phyloP scores from a whole-genome alignment of 1,284 basidiomycete genomes.

The Clitocybe nebularis region DNA sequence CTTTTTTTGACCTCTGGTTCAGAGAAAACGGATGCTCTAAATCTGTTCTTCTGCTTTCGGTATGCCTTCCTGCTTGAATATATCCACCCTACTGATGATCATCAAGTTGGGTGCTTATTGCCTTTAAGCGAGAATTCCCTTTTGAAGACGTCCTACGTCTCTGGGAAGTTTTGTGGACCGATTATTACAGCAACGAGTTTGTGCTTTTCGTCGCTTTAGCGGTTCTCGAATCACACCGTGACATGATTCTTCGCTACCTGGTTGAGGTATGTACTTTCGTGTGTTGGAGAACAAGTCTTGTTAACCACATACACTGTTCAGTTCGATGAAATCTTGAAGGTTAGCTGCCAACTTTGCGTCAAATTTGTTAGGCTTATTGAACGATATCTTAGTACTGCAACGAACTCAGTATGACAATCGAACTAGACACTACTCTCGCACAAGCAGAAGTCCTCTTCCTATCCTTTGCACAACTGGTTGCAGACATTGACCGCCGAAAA shows the following conservation, averaged over 20 bases:
- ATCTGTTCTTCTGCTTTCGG: slow-evolving; percentile 98
- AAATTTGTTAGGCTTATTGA: slow-evolving; percentile 7
- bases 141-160: slow-evolving; percentile 86
- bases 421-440: slow-evolving; percentile 85
- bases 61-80: slow-evolving; percentile 28
- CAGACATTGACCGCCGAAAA: slow-evolving; percentile 79
- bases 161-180: slow-evolving; percentile 97
- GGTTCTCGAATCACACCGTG: slow-evolving; percentile 89
- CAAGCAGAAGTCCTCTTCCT: slow-evolving; percentile 93
- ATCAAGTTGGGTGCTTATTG: slow-evolving; percentile 79
- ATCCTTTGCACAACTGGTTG: slow-evolving; percentile 80
- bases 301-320: slow-evolving; percentile 23
- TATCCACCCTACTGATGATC: not conserved
- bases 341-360: slow-evolving; percentile 22
- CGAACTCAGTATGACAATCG: slow-evolving; percentile 91
- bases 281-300: not conserved
- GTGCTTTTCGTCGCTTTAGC: slow-evolving; percentile 95
- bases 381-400: slow-evolving; percentile 70
- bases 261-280: slow-evolving; percentile 58
- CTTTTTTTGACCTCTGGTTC: slow-evolving; percentile 13
- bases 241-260: slow-evolving; percentile 91
- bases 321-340: slow-evolving; percentile 88
- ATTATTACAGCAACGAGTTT: slow-evolving; percentile 85
- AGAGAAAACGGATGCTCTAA: slow-evolving; percentile 89
- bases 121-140: slow-evolving; percentile 94